Evolutionary conservation across 148 eudicot species (phyloP), one percentile per base, ranked within the genome.

Genomic region (Camellia lanceoleosa): DNA sequence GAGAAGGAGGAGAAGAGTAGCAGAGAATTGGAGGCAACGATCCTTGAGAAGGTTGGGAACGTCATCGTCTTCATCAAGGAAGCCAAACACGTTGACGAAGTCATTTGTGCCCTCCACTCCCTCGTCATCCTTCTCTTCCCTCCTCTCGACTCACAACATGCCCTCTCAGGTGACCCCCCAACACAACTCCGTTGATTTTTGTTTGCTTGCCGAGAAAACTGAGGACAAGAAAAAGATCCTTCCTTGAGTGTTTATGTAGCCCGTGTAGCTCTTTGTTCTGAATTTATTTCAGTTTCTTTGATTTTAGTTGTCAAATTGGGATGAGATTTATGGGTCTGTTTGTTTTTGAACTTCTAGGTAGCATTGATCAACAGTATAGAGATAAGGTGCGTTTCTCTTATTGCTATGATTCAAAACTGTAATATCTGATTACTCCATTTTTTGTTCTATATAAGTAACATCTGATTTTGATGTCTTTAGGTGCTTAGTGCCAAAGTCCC

Each of bases 51-150:
- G 69, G 92, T 92, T 16, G 89, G 93, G 49, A 62, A 79, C 74
- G 88, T 89, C 42, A 87, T 92, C 52, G 71, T 85, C 63, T 77
- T 91, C 63, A 83, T 93, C 30, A 83, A 87, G 81, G 79, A 74
- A 15, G 90, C 97, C 78, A 83, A 84, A 79, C 77, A 82, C 78
- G 92, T 87, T 51, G 97, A 95, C 78, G 86, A 89, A 78, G 93
- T 95, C 82, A 86, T 95, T 63, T 65, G 78, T 71, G 86, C 97
- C 30, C 99, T 95, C 38, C 84, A 92, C 83, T 93, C 97, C 68
- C 87, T 93, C 49, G 91, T 94, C 42, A 20, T 75, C 54, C 90
- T 87, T 41, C 84, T 93, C 43, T 95, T 47, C 51, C 51, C 93
- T 79, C 87, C 97, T 20, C 72, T 92, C 55, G 86, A 95, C 74